Conservation (phyloP, 192 early-diverging fungal species). For the Backusella parvicylindrica region DNA sequence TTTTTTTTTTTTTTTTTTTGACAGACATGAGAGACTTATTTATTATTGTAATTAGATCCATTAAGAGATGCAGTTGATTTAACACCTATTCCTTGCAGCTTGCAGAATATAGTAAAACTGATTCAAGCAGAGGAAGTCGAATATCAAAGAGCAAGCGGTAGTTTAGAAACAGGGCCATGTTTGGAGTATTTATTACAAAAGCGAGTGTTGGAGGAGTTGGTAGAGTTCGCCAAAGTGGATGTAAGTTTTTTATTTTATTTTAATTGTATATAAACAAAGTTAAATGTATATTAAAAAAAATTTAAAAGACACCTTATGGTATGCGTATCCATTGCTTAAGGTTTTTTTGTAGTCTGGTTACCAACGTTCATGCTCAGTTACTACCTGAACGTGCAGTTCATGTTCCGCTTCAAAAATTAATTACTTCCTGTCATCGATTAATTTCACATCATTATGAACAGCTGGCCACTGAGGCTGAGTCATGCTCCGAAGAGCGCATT, state of each 20-base stretch:
- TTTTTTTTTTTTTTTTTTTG: background rate
- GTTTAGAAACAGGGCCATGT: conserved; percentile 33
- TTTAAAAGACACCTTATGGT: conserved; percentile 34
- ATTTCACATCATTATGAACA: conserved; percentile 36
- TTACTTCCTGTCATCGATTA: conserved; percentile 34
- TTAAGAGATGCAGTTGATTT: conserved; percentile 37
- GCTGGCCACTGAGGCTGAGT: conserved; percentile 17
- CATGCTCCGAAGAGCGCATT: conserved; percentile 28
- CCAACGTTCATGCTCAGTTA: conserved; percentile 37
- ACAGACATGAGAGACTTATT: background rate
- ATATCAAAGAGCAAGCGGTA: conserved; percentile 27
- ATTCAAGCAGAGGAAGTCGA: conserved; percentile 37
- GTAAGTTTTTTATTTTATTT: conserved; percentile 16
- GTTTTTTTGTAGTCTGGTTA: conserved; percentile 36
- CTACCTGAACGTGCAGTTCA: conserved; percentile 38
- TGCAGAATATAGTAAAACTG: conserved; percentile 33
- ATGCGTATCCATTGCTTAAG: conserved; percentile 37
- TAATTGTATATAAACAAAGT: background rate
- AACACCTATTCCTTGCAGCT: conserved; percentile 27
- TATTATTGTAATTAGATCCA: conserved; percentile 15
- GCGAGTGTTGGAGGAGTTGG: conserved; percentile 32
- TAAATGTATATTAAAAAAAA: background rate
- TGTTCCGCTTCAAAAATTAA: conserved; percentile 36
- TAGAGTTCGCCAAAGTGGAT: conserved; percentile 40
- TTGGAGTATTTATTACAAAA: conserved; percentile 33